These are phyloP conservation scores for Stagonosporopsis tanaceti DNA, from an alignment of 2,329 filamentous ascomycete species.

Conservation along the genomic window DNA sequence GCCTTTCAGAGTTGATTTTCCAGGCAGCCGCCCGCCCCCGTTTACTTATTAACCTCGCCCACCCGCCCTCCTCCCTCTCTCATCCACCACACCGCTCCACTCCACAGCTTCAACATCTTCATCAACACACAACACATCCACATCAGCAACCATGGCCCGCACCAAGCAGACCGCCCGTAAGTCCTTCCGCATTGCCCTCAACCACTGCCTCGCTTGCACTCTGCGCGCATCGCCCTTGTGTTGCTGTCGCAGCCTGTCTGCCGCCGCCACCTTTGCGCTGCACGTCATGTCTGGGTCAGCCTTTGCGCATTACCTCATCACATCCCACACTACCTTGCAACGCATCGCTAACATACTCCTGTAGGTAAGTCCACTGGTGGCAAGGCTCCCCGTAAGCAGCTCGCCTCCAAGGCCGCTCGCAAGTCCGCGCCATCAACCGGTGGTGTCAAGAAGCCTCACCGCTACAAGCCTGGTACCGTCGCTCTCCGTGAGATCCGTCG, in stretches of 20 bases:
- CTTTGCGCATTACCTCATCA: constrained; percentile 8
- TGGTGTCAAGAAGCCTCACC: constrained; percentile 65
- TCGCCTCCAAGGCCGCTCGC: constrained; percentile 98
- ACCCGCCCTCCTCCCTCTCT: constrained; percentile 45
- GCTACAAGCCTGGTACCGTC: constrained; percentile 70
- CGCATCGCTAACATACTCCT: constrained; percentile 38
- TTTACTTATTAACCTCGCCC: constrained; percentile 50
- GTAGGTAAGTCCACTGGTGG: constrained; percentile 77
- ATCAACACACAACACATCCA: constrained; percentile 6
- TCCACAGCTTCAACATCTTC: constrained; percentile 24
- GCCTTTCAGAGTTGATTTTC: constrained; percentile 45
- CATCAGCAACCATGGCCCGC: constrained; percentile 56
- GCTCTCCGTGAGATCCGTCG: constrained; percentile 90
- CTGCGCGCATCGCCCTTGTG: constrained; percentile 26
- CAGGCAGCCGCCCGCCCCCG: constrained; percentile 45
- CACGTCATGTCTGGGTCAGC: constrained; percentile 15
- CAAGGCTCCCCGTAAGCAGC: constrained; percentile 88
- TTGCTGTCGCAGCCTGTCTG: constrained; percentile 24
- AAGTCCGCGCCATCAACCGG: constrained; percentile 98
- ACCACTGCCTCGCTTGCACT: constrained; percentile 29
- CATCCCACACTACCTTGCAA: constrained; percentile 15
- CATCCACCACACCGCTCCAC: constrained; percentile 49
- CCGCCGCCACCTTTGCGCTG: constrained; percentile 27
- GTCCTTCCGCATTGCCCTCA: constrained; percentile 38
- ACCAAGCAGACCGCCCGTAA: constrained; percentile 66